Conservation (phyloP, 2,329 filamentous ascomycete species). For the Alternaria solani region DNA sequence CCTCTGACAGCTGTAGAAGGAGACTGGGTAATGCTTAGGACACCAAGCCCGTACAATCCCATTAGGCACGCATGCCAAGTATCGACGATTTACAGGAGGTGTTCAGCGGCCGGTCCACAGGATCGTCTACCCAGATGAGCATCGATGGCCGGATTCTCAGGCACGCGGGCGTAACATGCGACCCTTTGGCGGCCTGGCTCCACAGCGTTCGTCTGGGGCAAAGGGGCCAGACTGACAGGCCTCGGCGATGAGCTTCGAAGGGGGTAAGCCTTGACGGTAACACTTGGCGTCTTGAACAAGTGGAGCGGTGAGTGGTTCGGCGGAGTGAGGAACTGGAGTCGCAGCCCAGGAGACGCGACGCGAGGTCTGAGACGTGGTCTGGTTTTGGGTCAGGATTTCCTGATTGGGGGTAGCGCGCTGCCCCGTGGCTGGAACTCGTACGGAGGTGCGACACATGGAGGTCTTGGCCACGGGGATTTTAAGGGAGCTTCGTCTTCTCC, state of each 20-base stretch:
- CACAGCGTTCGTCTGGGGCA: conserved; percentile 32
- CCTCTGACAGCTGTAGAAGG: conserved; percentile 17
- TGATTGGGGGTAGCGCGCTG: conserved; percentile 23
- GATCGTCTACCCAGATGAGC: conserved; percentile 23
- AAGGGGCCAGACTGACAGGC: conserved; percentile 18
- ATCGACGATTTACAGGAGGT: conserved; percentile 6
- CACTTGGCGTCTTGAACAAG: conserved; percentile 36
- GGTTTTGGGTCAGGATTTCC: conserved; percentile 29
- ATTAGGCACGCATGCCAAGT: conserved; percentile 20
- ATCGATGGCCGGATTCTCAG: conserved; percentile 22
- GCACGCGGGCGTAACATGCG: conserved; percentile 16
- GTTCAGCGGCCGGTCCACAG: conserved; percentile 11
- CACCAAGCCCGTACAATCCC: conserved; percentile 25
- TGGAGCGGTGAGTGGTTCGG: conserved; percentile 35
- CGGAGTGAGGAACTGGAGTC: conserved; percentile 14
- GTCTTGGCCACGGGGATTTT: conserved; percentile 28
- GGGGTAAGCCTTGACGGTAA: conserved; percentile 43
- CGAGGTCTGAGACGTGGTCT: conserved; percentile 28
- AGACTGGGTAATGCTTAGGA: conserved; percentile 19
- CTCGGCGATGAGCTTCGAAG: conserved; percentile 40
- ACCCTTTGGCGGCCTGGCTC: conserved; percentile 35
- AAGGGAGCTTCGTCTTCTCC: conserved; percentile 9
- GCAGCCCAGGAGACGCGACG: conserved; percentile 17
- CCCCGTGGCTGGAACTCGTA: conserved; percentile 28
- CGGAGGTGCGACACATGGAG: conserved; percentile 42